Conservation (phyloP, 345 rosid genomes). For the Balakata baccata region DNA sequence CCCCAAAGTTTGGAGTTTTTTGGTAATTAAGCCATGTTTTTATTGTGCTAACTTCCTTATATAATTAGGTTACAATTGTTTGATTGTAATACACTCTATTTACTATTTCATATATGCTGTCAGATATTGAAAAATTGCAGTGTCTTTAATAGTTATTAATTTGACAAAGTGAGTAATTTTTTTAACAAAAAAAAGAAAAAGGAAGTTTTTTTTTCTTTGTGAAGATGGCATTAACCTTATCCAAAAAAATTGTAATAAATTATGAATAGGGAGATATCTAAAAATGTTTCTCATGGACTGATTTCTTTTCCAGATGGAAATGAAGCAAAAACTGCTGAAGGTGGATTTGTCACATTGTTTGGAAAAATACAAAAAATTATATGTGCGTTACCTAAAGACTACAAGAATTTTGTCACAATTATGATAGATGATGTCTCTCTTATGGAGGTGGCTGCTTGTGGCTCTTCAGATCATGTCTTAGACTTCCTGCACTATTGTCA, state of each 20-base stretch:
- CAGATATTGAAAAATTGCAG: neutral
- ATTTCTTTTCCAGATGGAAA: constrained; percentile 41
- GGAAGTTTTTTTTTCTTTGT: neutral
- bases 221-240: neutral
- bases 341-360: constrained; percentile 53
- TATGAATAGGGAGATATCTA: neutral
- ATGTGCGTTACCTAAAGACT: constrained; percentile 36
- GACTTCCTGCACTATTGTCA: constrained; percentile 83
- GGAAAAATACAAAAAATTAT: constrained; percentile 50
- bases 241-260: neutral
- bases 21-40: no score
- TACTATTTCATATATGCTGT: neutral
- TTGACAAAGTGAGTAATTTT: neutral
- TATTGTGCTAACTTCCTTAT: neutral
- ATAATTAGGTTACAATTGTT: neutral
- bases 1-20: no score
- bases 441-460: constrained; percentile 69
- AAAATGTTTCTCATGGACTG: constrained; percentile 13
- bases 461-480: constrained; percentile 56
- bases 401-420: constrained; percentile 45
- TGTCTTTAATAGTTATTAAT: neutral
- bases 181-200: neutral
- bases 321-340: constrained; percentile 30
- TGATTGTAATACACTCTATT: neutral
- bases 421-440: constrained; percentile 88